Base-by-base conservation (phyloP, 2,329 filamentous ascomycete species). In the Penicillium psychrosexuale region DNA sequence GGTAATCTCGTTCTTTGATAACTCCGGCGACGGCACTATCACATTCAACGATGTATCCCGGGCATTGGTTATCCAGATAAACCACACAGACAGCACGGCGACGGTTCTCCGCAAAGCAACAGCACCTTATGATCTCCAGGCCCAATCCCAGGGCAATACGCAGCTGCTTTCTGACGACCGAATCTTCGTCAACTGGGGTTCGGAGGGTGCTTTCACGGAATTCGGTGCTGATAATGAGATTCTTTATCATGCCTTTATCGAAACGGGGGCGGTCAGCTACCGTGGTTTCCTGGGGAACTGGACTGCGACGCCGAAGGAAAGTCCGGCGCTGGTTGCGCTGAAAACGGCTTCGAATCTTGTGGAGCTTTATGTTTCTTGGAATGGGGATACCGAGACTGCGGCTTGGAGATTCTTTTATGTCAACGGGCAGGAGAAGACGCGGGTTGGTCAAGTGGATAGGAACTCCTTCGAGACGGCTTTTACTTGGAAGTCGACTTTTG, bases 231-330 rank as follows among this genome's bases (percentile, higher is more conserved):
- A 73, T 44, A 67, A 70, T 3, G 65, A 63, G 4, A 52, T 64
- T 0, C 59, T 72, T 13, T 72, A 71, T 56, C 71, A 73, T 50
- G 66, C 70, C 0, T 72, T 71, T 49, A 62, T 72, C 40, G 65
- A 73, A 30, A 57, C 62, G 19, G 63, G 60, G 8, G 68, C 70
- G 0, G 57, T 73, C 54, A 74, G 67, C 53, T 75, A 75, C 56
- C 69, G 73, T 9, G 72, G 59, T 0, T 75, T 72, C 40, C 55
- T 66, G 11, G 69, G 62, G n/a, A 71, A 74, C 37, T 75, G 72
- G 73, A 72, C 67, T 1, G 72, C 68, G 0, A 55, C 38, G 0
- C 51, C 51, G 3, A 34, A 47, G 17, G 45, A 49, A 19, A 15
- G 1, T 5, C 51, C 51, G 5, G 45, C 44, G 1, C 22, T 54